Base-by-base conservation (phyloP, 164 flowering plant species). In the Chimonanthus praecox region DNA sequence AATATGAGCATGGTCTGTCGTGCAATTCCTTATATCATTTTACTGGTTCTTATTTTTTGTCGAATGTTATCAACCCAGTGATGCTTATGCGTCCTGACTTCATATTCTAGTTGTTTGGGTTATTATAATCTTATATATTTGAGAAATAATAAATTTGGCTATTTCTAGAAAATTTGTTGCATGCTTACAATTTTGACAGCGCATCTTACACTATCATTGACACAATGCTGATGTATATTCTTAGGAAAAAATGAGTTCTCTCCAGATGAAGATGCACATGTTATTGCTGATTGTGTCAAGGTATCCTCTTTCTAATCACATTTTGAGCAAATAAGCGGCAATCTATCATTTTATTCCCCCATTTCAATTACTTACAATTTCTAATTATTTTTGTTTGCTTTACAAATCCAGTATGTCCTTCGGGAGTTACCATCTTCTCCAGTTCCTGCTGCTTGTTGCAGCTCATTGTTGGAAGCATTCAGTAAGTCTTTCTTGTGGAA, bases 401-500 rank as follows among this genome's bases (percentile, higher is more conserved):
- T 6, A 50, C 48, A 77, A 11, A 68, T 80, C 47, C 85, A 94
- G 99, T 84, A 89, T 83, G 81, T 92, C 43, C 82, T 92, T 69
- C 90, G 99, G 58, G 99, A 91, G 85, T 81, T 94, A 79, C 99
- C 99, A 72, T 91, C 98, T 68, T 90, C 94, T 82, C 99, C 99
- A 67, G 94, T 94, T 76, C 98, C 99, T 46, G 94, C 99, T 75
- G 87, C 99, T 71, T 92, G 99, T 83, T 94, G 99, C 85, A 89
- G 85, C 73, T 94, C 97, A 65, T 82, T 94, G 46, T 80, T 94
- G 58, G 93, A 90, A 85, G 98, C 99, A 67, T 85, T 77, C 77
- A 80, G 98, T 94, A 87, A 90, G 97, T 80, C 64, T 49, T 81
- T 89, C 92, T 82, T 68, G 45, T 10, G 21, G 13, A 68, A 43